A percentile compares a stretch with the other conserved stretches of the same genome.
phyloP scores from a whole-genome alignment of 768 basidiomycete genomes.

The Russula lepida region DNA sequence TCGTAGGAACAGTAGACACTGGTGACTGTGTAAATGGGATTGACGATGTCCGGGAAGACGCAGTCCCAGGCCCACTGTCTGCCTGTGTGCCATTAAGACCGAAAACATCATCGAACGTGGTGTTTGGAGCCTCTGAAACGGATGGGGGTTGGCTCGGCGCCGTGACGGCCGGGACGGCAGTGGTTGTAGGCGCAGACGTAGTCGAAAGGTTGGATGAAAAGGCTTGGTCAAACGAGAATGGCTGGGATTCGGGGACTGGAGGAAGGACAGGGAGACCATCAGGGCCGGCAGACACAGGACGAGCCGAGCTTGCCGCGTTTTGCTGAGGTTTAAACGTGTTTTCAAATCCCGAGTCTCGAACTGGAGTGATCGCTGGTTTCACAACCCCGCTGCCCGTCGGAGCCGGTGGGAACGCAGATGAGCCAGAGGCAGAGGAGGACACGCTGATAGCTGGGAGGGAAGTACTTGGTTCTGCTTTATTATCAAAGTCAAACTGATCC shows the following conservation, averaged over 20 bases:
- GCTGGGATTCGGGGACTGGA: constrained; percentile 10
- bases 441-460: not conserved
- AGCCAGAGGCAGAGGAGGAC: not conserved
- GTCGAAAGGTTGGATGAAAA: not conserved
- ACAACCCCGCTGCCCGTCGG: not conserved
- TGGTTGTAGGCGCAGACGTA: not conserved
- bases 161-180: constrained; percentile 4
- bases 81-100: constrained; percentile 22
- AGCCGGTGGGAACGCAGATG: constrained; percentile 14
- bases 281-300: constrained; percentile 7
- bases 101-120: constrained; percentile 44
- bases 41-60: constrained; percentile 29
- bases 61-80: constrained; percentile 32
- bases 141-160: constrained; percentile 8
- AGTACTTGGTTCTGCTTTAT: constrained; percentile 24
- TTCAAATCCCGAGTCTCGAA: constrained; percentile 29
- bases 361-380: not conserved
- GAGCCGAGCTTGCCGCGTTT: not conserved
- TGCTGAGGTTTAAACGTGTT: constrained; percentile 26
- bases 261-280: constrained; percentile 13
- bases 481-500: constrained; percentile 55
- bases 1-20: constrained; percentile 33
- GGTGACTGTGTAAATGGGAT: constrained; percentile 21
- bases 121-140: not conserved
- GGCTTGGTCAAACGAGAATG: constrained; percentile 12